Evolutionary conservation across 345 rosid genomes (phyloP).

Genomic region (Eucalyptus pumila): DNA sequence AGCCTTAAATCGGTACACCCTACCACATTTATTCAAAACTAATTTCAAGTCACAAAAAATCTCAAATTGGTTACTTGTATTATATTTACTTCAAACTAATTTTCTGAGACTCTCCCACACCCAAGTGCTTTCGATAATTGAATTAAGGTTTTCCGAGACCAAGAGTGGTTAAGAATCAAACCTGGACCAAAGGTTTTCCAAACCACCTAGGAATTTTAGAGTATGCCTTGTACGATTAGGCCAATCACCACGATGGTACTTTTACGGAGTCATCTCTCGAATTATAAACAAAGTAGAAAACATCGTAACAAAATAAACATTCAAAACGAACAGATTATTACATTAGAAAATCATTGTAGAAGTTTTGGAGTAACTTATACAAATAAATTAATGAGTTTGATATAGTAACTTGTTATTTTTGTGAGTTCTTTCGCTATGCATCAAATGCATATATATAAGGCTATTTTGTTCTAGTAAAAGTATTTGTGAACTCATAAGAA

Average conservation of each 20-base stretch:
- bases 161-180: neutral
- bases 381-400: neutral
- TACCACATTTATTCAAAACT: neutral
- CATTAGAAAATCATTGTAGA: neutral
- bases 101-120: neutral
- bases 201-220: neutral
- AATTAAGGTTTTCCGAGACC: neutral
- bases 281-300: neutral
- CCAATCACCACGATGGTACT: neutral
- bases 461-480: neutral
- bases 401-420: neutral
- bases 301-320: neutral
- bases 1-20: neutral
- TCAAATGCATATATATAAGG: neutral
- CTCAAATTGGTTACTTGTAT: rapidly evolving
- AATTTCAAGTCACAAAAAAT: no score
- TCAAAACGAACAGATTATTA: neutral
- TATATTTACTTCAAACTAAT: neutral
- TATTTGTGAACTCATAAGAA: neutral
- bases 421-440: neutral
- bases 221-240: neutral
- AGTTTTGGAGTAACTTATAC: neutral
- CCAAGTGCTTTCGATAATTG: neutral
- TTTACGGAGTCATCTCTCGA: neutral
- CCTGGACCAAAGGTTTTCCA: neutral